Percentiles rank a stretch among this genome's conserved stretches.
phyloP scores from a whole-genome alignment of 306 rosid genomes.

The apple (Malus domestica) region ASM211411v1 NC_041805.1:25202001-25202500 shows the following conservation, averaged over 20 bases:
- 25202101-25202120: background rate
- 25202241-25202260: background rate
- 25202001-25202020: background rate
- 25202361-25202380: background rate
- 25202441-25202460: background rate
- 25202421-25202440: background rate
- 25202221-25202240: background rate
- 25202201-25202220: background rate
- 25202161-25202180: background rate
- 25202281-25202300: background rate
- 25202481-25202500: slow-evolving; percentile 41
- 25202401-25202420: background rate
- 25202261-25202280: background rate
- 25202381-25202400: background rate
- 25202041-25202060: background rate
- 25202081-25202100: background rate
- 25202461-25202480: background rate
- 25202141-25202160: background rate
- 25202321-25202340: background rate
- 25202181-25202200: background rate
- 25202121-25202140: background rate
- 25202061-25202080: too few species aligned
- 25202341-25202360: background rate
- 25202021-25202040: background rate
- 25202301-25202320: background rate